Evolutionary conservation across 768 basidiomycete species (phyloP).

Genomic region (Dentipellis sp.): DNA sequence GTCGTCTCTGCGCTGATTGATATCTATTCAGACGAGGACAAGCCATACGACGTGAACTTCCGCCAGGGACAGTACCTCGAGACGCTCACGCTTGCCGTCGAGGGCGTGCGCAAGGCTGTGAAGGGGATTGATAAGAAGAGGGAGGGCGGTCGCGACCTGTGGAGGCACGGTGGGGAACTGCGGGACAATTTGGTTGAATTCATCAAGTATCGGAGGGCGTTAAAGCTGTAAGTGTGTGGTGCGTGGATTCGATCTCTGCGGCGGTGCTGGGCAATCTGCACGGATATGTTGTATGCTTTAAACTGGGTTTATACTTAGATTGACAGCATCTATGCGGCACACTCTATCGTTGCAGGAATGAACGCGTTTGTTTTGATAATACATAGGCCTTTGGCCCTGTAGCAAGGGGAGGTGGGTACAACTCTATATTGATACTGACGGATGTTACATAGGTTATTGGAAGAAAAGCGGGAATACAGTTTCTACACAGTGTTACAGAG

Average conservation of each 20-base stretch:
- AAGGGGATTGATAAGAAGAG: slow-evolving; percentile 59
- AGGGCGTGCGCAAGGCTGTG: slow-evolving; percentile 52
- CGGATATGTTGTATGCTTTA: background rate
- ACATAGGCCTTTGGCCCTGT: too few species aligned
- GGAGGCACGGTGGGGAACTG: slow-evolving; percentile 64
- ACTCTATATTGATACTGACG: too few species aligned
- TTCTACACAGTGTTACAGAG: too few species aligned
- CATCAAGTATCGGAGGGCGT: slow-evolving; percentile 56
- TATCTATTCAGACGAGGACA: slow-evolving; percentile 83
- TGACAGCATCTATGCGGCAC: too few species aligned
- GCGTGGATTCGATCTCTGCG: background rate
- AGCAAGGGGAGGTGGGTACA: too few species aligned
- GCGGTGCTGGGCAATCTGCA: background rate
- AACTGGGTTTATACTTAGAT: too few species aligned
- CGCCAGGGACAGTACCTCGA: slow-evolving; percentile 48
- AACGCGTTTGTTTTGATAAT: too few species aligned
- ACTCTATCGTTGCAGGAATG: too few species aligned
- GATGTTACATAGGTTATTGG: too few species aligned
- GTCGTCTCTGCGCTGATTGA: slow-evolving; percentile 80
- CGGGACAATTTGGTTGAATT: slow-evolving; percentile 71
- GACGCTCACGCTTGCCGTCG: slow-evolving; percentile 47
- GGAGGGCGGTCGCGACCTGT: slow-evolving; percentile 56
- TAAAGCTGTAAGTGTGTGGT: slow-evolving; percentile 29
- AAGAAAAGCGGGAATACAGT: too few species aligned
- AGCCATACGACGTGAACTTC: slow-evolving; percentile 78